Conservation (phyloP, 2,329 filamentous ascomycete species). For the Aureobasidium leucospermi region DNA sequence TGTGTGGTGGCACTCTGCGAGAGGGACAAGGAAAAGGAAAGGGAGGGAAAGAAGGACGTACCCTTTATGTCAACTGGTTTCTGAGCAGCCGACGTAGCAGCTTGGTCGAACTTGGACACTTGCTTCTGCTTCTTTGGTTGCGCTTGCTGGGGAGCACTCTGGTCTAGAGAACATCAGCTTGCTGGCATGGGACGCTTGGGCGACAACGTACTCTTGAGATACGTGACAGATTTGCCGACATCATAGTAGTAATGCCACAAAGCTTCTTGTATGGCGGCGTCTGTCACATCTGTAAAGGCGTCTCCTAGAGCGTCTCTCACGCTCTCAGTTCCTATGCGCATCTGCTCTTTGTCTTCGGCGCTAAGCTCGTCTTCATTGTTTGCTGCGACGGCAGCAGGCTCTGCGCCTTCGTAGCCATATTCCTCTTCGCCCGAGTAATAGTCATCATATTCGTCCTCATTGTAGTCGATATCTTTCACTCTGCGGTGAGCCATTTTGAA, state of each 20-base stretch:
- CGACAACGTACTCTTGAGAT: conserved; percentile 56
- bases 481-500: conserved; percentile 27
- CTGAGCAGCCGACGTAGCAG: conserved; percentile 32
- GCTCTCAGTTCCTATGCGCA: conserved; percentile 59
- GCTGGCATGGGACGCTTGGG: background rate
- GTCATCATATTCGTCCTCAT: conserved; percentile 47
- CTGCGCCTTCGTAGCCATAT: conserved; percentile 24
- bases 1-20: conserved; percentile 8
- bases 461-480: conserved; percentile 41
- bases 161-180: conserved; percentile 9
- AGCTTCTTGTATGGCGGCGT: conserved; percentile 75
- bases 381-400: conserved; percentile 11
- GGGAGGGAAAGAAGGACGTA: conserved; percentile 30
- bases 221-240: conserved; percentile 73
- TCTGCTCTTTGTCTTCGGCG: conserved; percentile 40
- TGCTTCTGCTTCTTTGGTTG: conserved; percentile 34
- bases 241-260: conserved; percentile 97
- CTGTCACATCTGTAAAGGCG: conserved; percentile 45
- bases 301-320: conserved; percentile 59
- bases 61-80: conserved; percentile 36
- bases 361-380: conserved; percentile 23
- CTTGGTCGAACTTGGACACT: conserved; percentile 39
- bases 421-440: conserved; percentile 36
- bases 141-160: conserved; percentile 18
- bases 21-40: conserved; percentile 14